Percentiles rank a stretch among this genome's conserved stretches.
These are phyloP conservation scores for Endoconidiophora laricicola DNA, from an alignment of 2,329 filamentous ascomycete species.

Conservation along the genomic window DNA sequence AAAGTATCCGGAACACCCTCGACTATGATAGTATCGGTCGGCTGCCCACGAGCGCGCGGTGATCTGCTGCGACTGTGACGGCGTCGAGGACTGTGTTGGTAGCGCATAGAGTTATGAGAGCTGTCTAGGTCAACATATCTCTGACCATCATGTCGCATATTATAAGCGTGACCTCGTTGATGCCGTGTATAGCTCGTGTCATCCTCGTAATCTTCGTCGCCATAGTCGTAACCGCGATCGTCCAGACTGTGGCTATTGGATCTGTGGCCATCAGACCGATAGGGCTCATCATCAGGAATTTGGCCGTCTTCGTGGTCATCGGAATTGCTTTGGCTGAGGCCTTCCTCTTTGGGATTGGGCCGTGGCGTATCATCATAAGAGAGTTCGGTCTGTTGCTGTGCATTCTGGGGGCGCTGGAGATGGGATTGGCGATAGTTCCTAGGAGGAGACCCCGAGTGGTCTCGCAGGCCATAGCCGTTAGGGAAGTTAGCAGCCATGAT, in stretches of 20 bases:
- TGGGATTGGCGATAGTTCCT: constrained; percentile 17
- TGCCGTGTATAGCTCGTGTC: constrained; percentile 9
- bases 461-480: constrained; percentile 23
- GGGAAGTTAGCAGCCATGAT: constrained; percentile 26
- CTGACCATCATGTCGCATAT: constrained; percentile 13
- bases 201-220: constrained; percentile 14
- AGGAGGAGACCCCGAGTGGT: constrained; percentile 27
- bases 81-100: constrained; percentile 13
- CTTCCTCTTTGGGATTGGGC: no score
- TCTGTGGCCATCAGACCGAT: background rate
- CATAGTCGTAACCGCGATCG: constrained; percentile 9
- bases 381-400: constrained; percentile 21
- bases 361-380: constrained; percentile 20
- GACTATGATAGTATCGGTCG: constrained; percentile 36
- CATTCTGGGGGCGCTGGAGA: constrained; percentile 10
- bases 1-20: constrained; percentile 30
- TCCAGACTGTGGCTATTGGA: background rate
- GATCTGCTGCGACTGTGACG: constrained; percentile 21
- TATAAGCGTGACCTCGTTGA: constrained; percentile 8
- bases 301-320: constrained; percentile 18
- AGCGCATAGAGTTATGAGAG: constrained; percentile 6
- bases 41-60: constrained; percentile 23
- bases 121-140: constrained; percentile 13
- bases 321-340: constrained; percentile 24
- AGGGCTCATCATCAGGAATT: constrained; percentile 5